A percentile compares a stretch with the other conserved stretches of the same genome.
Evolutionary conservation across 345 rosid species (phyloP).

Genomic region (Orychophragmus violaceus): DNA sequence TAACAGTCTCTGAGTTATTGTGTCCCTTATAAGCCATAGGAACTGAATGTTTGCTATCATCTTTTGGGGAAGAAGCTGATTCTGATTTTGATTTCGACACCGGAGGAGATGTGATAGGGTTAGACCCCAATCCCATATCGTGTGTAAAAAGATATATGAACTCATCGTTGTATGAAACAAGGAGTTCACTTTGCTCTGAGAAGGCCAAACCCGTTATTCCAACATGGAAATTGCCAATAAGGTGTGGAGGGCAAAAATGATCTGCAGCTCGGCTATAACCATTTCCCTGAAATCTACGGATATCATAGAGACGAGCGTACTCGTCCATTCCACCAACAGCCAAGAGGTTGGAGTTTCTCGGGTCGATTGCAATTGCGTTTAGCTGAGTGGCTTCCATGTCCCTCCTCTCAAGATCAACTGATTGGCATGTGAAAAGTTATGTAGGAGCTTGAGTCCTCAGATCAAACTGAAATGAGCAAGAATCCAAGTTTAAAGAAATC

Average conservation of each 20-base stretch:
- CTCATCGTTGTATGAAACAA: constrained; percentile 72
- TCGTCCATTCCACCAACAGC: constrained; percentile 79
- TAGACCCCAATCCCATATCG: constrained; percentile 74
- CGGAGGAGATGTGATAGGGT: constrained; percentile 27
- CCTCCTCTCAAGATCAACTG: constrained; percentile 34
- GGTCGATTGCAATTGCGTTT: constrained; percentile 75
- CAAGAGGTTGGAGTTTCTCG: constrained; percentile 68
- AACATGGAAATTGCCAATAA: constrained; percentile 48
- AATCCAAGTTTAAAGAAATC: not conserved
- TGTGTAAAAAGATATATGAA: constrained; percentile 64
- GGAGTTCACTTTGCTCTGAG: constrained; percentile 88
- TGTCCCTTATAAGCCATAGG: constrained; percentile 81
- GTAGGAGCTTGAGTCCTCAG: constrained; percentile 58
- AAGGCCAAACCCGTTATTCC: constrained; percentile 90
- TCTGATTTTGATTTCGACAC: constrained; percentile 25
- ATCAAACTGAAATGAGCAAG: constrained; percentile 63
- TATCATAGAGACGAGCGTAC: constrained; percentile 77
- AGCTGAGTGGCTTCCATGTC: constrained; percentile 37
- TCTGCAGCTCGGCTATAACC: constrained; percentile 47
- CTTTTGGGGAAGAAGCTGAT: constrained; percentile 17
- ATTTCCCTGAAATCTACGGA: constrained; percentile 61
- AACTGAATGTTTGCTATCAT: constrained; percentile 11
- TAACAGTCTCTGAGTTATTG: constrained; percentile 63
- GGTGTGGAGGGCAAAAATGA: constrained; percentile 68
- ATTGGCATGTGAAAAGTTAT: constrained; percentile 62